Conservation (phyloP, 345 rosid genomes). For the Citrus maxima region DNA sequence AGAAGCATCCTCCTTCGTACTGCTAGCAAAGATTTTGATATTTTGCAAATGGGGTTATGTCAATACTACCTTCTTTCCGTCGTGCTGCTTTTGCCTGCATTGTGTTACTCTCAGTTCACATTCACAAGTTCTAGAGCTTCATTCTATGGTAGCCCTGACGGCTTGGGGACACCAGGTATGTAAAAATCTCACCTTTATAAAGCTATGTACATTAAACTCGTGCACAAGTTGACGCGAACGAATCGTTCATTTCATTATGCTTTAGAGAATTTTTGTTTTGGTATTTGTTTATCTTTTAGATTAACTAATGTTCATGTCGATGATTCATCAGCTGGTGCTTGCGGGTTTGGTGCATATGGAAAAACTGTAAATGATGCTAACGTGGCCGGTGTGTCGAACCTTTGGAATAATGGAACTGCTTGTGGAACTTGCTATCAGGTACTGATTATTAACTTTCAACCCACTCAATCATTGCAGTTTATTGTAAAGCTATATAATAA, state of each 20-base stretch:
- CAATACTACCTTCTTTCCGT: constrained; percentile 16
- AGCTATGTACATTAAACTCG: too few species aligned
- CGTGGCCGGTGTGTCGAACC: constrained; percentile 74
- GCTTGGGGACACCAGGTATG: constrained; percentile 78
- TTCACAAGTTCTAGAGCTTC: constrained; percentile 66
- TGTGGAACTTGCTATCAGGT: constrained; percentile 96
- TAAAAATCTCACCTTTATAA: background rate
- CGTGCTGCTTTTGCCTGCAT: constrained; percentile 38
- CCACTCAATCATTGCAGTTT: background rate
- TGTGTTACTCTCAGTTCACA: constrained; percentile 31
- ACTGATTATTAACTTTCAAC: constrained; percentile 1
- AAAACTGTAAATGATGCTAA: constrained; percentile 67
- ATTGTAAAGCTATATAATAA: too few species aligned
- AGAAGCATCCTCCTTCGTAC: background rate
- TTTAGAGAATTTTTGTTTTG: background rate
- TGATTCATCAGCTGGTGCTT: constrained; percentile 61
- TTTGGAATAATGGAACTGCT: constrained; percentile 70
- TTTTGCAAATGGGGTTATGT: constrained; percentile 19
- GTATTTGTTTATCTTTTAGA: too few species aligned
- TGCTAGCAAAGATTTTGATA: background rate
- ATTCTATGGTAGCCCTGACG: constrained; percentile 76
- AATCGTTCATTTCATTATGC: background rate
- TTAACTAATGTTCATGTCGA: background rate
- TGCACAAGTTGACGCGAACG: background rate
- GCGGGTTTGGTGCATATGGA: constrained; percentile 83